These are phyloP conservation scores for Lentinula raphanica DNA, from an alignment of 768 basidiomycete genomes.

Conservation along the genomic window DNA sequence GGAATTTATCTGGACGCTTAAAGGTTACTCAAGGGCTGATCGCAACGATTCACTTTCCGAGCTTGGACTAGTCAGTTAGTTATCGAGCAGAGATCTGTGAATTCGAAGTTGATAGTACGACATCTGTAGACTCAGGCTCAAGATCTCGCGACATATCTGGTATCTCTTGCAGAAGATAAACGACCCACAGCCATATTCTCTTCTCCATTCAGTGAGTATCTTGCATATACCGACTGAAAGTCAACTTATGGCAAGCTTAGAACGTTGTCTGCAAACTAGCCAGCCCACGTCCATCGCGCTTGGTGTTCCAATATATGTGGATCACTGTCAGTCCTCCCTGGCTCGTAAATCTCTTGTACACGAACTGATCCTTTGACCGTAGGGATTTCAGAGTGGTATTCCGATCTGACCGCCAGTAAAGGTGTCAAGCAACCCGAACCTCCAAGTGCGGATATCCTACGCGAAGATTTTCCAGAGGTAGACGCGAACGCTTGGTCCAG, in stretches of 20 bases:
- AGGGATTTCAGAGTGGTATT: conserved; percentile 80
- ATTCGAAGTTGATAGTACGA: background rate
- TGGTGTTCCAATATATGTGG: conserved; percentile 65
- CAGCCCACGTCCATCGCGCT: conserved; percentile 58
- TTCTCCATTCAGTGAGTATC: conserved; percentile 69
- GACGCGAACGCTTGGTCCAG: conserved; percentile 56
- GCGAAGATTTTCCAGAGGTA: conserved; percentile 51
- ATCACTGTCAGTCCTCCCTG: conserved; percentile 52
- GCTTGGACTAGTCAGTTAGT: background rate
- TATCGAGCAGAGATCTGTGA: background rate
- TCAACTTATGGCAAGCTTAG: conserved; percentile 28
- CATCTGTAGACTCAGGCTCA: conserved; percentile 47
- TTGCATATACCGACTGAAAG: background rate
- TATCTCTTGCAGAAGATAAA: conserved; percentile 56
- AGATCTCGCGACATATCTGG: conserved; percentile 63
- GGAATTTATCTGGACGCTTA: background rate
- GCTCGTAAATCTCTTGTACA: background rate
- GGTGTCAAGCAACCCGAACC: conserved; percentile 72
- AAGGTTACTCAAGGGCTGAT: background rate
- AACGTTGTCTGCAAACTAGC: conserved; percentile 84
- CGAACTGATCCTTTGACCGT: background rate
- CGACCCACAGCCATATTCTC: conserved; percentile 78
- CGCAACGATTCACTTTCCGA: conserved; percentile 5
- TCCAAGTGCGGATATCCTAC: conserved; percentile 46
- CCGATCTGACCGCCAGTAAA: conserved; percentile 57